Evolutionary conservation across 2,329 filamentous ascomycete species (phyloP).

Genomic region (Bipolaris gigantea): DNA sequence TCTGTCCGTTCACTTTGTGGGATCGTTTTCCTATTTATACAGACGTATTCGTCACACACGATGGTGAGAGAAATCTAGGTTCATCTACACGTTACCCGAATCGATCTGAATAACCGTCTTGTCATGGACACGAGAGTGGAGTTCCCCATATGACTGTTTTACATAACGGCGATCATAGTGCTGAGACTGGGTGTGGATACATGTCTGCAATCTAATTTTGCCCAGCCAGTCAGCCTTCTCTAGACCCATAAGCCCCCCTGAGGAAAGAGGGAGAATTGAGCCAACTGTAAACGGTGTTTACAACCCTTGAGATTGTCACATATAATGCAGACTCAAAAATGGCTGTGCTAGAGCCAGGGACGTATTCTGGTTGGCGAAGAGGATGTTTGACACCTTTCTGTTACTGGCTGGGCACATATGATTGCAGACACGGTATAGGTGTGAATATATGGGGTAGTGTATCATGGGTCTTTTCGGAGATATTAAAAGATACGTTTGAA

Average conservation of each 20-base stretch:
- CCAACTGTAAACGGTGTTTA: too few species aligned
- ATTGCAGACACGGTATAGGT: too few species aligned
- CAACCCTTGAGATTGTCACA: too few species aligned
- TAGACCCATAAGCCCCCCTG: too few species aligned
- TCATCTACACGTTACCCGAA: not conserved
- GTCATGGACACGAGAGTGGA: not conserved
- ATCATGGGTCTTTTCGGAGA: constrained; percentile 9
- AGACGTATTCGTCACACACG: not conserved
- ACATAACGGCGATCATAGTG: not conserved
- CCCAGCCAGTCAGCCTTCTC: too few species aligned
- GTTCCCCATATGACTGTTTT: not conserved
- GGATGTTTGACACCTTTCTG: too few species aligned
- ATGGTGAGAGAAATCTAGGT: not conserved
- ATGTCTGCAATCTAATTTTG: too few species aligned
- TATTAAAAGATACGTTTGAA: constrained; percentile 15
- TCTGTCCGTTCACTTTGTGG: not conserved
- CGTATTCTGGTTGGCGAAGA: too few species aligned
- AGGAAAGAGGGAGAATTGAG: too few species aligned
- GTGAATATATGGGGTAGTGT: not conserved
- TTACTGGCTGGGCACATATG: too few species aligned
- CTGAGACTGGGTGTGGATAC: not conserved
- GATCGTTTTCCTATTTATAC: not conserved
- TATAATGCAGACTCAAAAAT: too few species aligned
- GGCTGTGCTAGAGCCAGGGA: too few species aligned
- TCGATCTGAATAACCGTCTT: not conserved